phyloP scores from a whole-genome alignment of 495 filamentous ascomycete genomes.

The Chaetomium tenue region DNA sequence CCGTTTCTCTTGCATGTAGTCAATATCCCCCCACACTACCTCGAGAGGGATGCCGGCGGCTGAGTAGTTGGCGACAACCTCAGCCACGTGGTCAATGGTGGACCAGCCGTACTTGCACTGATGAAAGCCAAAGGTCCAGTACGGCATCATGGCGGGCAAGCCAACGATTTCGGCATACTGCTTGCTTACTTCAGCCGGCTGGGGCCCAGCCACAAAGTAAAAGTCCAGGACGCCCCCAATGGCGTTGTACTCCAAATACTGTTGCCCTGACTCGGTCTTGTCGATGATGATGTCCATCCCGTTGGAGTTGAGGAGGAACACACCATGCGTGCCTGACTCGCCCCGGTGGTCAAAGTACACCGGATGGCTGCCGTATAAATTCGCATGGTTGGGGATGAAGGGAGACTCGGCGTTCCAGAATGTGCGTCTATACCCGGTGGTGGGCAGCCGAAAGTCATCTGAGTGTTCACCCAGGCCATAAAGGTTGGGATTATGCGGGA shows the following conservation, averaged over 20 bases:
- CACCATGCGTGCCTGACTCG: slow-evolving; percentile 67
- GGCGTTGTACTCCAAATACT: slow-evolving; percentile 82
- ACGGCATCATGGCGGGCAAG: slow-evolving; percentile 73
- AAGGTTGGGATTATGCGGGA: slow-evolving; percentile 66
- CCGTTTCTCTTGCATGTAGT: slow-evolving; percentile 64
- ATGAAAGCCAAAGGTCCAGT: slow-evolving; percentile 84
- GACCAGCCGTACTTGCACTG: slow-evolving; percentile 81
- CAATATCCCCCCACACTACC: slow-evolving; percentile 89
- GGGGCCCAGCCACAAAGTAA: slow-evolving; percentile 77
- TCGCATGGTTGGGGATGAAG: slow-evolving; percentile 49
- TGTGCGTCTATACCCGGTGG: slow-evolving; percentile 70
- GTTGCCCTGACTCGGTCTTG: slow-evolving; percentile 55
- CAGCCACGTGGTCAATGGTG: slow-evolving; percentile 69
- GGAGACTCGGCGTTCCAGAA: slow-evolving; percentile 80
- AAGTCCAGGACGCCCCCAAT: slow-evolving; percentile 81
- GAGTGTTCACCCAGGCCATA: slow-evolving; percentile 82
- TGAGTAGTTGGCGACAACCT: slow-evolving; percentile 77
- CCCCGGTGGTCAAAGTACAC: slow-evolving; percentile 81
- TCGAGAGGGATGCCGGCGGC: slow-evolving; percentile 75
- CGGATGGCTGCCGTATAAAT: slow-evolving; percentile 81
- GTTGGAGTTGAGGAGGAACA: slow-evolving; percentile 81
- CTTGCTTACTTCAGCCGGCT: slow-evolving; percentile 65
- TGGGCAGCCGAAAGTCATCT: slow-evolving; percentile 68
- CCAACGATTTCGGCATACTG: slow-evolving; percentile 75
- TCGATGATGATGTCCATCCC: slow-evolving; percentile 87